Conservation (phyloP, 129 eudicot genomes). For the Centrapalus pauciflorus region DNA sequence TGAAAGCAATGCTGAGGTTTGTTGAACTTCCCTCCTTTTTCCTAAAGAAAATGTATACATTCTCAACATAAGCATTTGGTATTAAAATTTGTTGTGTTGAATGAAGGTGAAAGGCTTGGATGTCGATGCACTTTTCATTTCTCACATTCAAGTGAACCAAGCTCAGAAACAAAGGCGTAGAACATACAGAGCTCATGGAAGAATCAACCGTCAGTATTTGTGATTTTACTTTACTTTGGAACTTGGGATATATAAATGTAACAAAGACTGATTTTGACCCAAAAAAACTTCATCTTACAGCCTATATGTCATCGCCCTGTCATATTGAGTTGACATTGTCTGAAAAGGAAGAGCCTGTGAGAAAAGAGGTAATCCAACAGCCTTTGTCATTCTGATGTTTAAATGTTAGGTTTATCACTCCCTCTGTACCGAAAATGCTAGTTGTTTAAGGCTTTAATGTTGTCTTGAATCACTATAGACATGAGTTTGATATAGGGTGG, state of each 20-base stretch:
- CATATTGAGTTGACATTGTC: constrained; percentile 29
- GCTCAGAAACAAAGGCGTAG: constrained; percentile 27
- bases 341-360: constrained; percentile 22
- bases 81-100: neutral
- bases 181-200: constrained; percentile 27
- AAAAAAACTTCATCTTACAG: neutral
- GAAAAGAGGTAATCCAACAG: constrained; percentile 15
- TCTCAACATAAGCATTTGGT: neutral
- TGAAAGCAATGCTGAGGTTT: constrained; percentile 47
- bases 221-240: neutral
- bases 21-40: neutral
- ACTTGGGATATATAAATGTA: neutral
- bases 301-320: constrained; percentile 23
- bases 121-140: constrained; percentile 22
- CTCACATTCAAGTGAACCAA: constrained; percentile 27
- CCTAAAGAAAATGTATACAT: neutral
- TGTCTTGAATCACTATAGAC: no score
- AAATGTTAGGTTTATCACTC: no score
- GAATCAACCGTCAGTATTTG: constrained; percentile 18
- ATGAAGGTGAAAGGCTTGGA: constrained; percentile 22
- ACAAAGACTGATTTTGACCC: neutral
- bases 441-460: no score
- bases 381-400: no score
- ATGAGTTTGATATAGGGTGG: no score
- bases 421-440: no score